Percentiles rank a stretch among this genome's conserved stretches.
Conservation (phyloP, 139 green algal species). For the Auxenochlorella pyrenoidosa region DNA sequence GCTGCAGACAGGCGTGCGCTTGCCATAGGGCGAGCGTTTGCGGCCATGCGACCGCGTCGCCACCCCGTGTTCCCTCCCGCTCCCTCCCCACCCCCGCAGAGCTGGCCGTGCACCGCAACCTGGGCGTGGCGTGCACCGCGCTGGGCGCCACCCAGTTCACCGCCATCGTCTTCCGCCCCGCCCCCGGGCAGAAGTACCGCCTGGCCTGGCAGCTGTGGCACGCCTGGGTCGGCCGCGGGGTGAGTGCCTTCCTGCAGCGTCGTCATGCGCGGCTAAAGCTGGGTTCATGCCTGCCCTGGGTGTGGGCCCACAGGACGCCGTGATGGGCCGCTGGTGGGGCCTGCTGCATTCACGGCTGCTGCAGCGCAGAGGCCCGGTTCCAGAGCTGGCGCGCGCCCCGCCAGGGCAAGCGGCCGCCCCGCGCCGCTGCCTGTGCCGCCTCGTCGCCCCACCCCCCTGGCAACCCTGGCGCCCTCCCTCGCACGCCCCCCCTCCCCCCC, state of each 20-base stretch:
- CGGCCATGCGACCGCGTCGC: too few species aligned
- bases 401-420: too few species aligned
- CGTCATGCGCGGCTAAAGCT: too few species aligned
- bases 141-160: conserved; percentile 35
- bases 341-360: neutral
- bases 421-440: too few species aligned
- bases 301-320: neutral
- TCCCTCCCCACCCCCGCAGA: neutral
- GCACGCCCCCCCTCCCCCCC: neutral
- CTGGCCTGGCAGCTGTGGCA: conserved; percentile 30
- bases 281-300: too few species aligned
- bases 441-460: neutral
- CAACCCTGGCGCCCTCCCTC: neutral
- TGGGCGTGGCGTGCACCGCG: conserved; percentile 51
- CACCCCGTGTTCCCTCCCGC: too few species aligned
- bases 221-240: conserved; percentile 30
- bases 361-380: too few species aligned
- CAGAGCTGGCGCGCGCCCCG: too few species aligned
- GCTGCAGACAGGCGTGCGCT: too few species aligned
- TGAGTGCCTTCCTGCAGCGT: neutral
- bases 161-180: neutral
- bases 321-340: too few species aligned
- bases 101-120: conserved; percentile 35
- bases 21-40: too few species aligned
- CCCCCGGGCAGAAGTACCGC: neutral